phyloP scores from a whole-genome alignment of 257 asterid species.

The Solanum bulbocastanum region DNA sequence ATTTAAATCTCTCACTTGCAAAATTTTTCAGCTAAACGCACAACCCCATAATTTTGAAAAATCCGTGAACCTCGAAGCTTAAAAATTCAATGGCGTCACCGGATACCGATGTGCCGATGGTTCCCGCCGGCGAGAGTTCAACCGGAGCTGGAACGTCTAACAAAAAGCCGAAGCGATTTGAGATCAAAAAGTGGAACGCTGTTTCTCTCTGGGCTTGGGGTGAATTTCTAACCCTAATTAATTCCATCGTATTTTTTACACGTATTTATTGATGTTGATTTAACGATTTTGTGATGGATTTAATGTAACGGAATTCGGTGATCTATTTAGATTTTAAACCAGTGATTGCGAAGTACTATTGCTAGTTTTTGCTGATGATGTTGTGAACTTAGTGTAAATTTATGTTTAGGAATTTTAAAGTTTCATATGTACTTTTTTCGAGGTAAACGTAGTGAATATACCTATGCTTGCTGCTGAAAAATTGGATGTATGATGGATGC shows the following conservation, averaged over 20 bases:
- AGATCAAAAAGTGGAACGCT: conserved; percentile 91
- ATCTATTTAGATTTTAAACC: neutral
- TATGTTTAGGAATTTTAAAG: neutral
- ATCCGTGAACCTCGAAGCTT: neutral
- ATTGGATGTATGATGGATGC: neutral
- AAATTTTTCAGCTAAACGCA: neutral
- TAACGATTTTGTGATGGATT: neutral
- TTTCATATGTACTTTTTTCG: neutral
- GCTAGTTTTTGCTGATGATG: neutral
- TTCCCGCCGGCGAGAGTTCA: conserved; percentile 72
- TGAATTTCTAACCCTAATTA: conserved; percentile 14
- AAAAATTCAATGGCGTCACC: conserved; percentile 48
- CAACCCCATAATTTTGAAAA: neutral
- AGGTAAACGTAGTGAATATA: neutral
- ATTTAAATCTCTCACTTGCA: neutral
- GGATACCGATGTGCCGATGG: conserved; percentile 62
- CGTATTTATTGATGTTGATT: neutral
- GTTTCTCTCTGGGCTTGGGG: conserved; percentile 98
- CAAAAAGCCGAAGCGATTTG: conserved; percentile 67
- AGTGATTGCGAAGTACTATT: neutral
- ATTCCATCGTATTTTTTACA: neutral
- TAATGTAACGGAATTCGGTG: neutral
- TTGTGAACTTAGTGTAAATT: neutral
- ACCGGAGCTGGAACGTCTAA: conserved; percentile 14
- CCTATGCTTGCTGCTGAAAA: neutral